phyloP scores from a whole-genome alignment of 2,329 filamentous ascomycete genomes.

The Anthostomella pinea region DNA sequence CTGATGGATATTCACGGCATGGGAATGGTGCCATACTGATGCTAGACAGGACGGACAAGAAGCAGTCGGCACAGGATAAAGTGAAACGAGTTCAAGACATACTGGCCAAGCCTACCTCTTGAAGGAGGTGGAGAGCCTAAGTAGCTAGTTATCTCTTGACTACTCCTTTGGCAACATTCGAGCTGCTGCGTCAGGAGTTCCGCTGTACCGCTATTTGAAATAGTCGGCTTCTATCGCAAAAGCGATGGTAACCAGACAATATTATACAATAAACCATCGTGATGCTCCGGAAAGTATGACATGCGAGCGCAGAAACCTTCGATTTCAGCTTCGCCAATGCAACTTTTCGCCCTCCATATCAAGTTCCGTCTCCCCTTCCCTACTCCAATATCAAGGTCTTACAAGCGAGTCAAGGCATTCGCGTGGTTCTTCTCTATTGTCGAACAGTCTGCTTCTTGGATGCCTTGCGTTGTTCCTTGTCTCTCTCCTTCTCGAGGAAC shows the following conservation, averaged over 20 bases:
- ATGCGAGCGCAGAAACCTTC: too few species aligned
- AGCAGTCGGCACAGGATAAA: slow-evolving; percentile 77
- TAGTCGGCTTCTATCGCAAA: too few species aligned
- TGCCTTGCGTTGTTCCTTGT: slow-evolving; percentile 63
- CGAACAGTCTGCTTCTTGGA: slow-evolving; percentile 55
- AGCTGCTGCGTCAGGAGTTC: slow-evolving; percentile 3
- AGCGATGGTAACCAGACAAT: too few species aligned
- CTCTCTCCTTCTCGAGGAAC: slow-evolving; percentile 76
- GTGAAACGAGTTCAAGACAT: slow-evolving; percentile 59
- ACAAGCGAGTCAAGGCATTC: not conserved
- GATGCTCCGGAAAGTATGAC: too few species aligned
- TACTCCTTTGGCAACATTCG: too few species aligned
- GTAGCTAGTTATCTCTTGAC: too few species aligned
- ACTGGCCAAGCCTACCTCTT: slow-evolving; percentile 33
- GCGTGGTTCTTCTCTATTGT: slow-evolving; percentile 33
- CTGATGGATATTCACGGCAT: too few species aligned
- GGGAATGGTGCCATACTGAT: too few species aligned
- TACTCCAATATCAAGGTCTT: not conserved
- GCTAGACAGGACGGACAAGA: slow-evolving; percentile 71
- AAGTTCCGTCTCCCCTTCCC: too few species aligned
- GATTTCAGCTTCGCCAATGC: too few species aligned
- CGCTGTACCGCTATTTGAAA: too few species aligned
- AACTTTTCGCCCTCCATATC: slow-evolving; percentile 1
- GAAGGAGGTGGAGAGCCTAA: not conserved
- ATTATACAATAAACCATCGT: too few species aligned